Evolutionary conservation across 1,284 basidiomycete species (phyloP).

Genomic region (Acaromyces ingoldii): DNA sequence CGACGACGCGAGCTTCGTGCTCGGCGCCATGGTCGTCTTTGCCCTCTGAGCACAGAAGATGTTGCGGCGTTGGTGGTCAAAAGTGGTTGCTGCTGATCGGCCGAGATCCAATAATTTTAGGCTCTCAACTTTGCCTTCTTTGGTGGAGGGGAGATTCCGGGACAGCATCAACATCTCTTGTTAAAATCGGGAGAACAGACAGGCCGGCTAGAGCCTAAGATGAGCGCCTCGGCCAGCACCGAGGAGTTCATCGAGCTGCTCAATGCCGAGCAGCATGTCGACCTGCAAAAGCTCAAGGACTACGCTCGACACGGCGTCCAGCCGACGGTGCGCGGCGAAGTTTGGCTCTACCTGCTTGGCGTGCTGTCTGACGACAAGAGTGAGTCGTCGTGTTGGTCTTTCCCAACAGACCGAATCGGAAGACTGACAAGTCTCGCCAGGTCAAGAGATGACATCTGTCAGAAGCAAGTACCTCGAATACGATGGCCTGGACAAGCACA

Average conservation of each 20-base stretch:
- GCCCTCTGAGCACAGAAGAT: neutral
- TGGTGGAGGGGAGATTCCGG: too few relatives aligned
- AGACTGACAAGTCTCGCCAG: neutral
- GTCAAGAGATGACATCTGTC: constrained; percentile 48
- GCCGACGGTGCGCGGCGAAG: constrained; percentile 45
- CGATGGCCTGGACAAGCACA: constrained; percentile 43
- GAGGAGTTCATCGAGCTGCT: constrained; percentile 40
- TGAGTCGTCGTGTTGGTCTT: neutral
- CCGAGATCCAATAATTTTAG: too few relatives aligned
- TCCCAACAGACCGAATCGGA: neutral
- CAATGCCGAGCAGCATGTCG: constrained; percentile 26
- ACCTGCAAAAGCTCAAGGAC: constrained; percentile 41
- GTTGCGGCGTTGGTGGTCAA: neutral
- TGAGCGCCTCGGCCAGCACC: constrained; percentile 31
- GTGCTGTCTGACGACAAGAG: constrained; percentile 48
- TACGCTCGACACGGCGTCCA: constrained; percentile 46
- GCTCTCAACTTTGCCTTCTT: too few relatives aligned
- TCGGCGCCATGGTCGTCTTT: too few relatives aligned
- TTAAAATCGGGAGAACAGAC: too few relatives aligned
- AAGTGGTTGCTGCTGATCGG: too few relatives aligned
- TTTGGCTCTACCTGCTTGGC: constrained; percentile 49
- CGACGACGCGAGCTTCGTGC: too few relatives aligned
- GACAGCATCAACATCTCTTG: too few relatives aligned
- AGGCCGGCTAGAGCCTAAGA: too few relatives aligned
- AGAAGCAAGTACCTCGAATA: constrained; percentile 46